phyloP scores from a whole-genome alignment of 2,329 filamentous ascomycete genomes.

The Beauveria scarabaeidicola region DNA sequence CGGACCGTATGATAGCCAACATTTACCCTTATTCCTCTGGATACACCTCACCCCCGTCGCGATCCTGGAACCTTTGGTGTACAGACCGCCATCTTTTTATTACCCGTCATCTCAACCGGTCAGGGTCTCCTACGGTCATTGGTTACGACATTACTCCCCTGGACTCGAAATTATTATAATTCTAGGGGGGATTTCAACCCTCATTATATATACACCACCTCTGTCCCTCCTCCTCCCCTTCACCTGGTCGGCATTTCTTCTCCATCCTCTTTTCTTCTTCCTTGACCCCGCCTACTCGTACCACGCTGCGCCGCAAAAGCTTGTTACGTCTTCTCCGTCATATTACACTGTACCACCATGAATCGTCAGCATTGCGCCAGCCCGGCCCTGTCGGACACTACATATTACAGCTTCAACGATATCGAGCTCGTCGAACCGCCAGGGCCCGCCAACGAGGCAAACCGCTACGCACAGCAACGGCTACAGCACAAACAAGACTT shows the following conservation, averaged over 20 bases:
- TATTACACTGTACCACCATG: slow-evolving; percentile 15
- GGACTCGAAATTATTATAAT: neutral
- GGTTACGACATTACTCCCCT: slow-evolving; percentile 1
- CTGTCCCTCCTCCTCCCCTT: neutral
- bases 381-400: slow-evolving; percentile 38
- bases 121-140: neutral
- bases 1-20: neutral
- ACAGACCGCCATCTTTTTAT: slow-evolving; percentile 5
- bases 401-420: slow-evolving; percentile 48
- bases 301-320: neutral
- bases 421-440: slow-evolving; percentile 37
- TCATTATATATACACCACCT: slow-evolving; percentile 1
- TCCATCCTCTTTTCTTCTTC: neutral
- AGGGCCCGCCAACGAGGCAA: slow-evolving; percentile 18
- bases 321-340: neutral
- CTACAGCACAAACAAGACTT: slow-evolving; percentile 6
- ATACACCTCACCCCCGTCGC: neutral
- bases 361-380: slow-evolving; percentile 26
- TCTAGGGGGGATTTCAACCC: neutral
- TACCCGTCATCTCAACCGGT: neutral
- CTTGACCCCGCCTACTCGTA: neutral
- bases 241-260: neutral
- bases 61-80: slow-evolving; percentile 8
- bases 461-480: slow-evolving; percentile 10
- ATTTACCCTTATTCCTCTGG: neutral